Conservation (phyloP, 1,284 basidiomycete genomes). For the Rhizoctonia solani region DNA sequence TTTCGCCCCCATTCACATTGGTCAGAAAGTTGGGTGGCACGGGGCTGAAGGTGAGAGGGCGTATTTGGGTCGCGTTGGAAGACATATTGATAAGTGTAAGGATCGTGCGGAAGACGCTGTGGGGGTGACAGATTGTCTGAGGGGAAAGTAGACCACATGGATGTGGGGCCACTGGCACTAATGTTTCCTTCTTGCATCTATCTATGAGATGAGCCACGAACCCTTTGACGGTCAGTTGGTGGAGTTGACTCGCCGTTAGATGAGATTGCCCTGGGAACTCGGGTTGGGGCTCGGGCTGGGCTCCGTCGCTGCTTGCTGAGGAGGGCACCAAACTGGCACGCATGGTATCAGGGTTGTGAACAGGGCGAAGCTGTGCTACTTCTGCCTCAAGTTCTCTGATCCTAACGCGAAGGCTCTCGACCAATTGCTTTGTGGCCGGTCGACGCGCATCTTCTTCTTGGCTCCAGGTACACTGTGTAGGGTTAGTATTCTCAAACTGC, state of each 20-base stretch:
- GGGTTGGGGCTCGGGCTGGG: not conserved
- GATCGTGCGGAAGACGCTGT: not conserved
- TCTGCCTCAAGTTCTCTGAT: conserved; percentile 24
- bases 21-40: conserved; percentile 8
- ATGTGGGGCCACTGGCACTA: conserved; percentile 22
- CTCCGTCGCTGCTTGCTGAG: not conserved
- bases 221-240: not conserved
- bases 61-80: conserved; percentile 6
- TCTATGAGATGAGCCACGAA: not conserved
- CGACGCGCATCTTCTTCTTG: conserved; percentile 29
- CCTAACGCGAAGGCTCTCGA: conserved; percentile 19
- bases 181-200: conserved; percentile 24
- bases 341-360: not conserved
- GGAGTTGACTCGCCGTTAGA: not conserved
- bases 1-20: conserved; percentile 12
- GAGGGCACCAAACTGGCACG: not conserved
- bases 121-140: not conserved
- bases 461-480: conserved; percentile 28
- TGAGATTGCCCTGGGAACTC: not conserved
- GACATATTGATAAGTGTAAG: not conserved
- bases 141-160: conserved; percentile 30
- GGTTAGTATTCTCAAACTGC: no score
- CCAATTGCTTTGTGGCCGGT: conserved; percentile 21
- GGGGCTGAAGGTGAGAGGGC: conserved; percentile 12
- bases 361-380: not conserved